Base-by-base conservation (phyloP, 192 early-diverging fungal genomes). In the Coemansia sp. region DNA sequence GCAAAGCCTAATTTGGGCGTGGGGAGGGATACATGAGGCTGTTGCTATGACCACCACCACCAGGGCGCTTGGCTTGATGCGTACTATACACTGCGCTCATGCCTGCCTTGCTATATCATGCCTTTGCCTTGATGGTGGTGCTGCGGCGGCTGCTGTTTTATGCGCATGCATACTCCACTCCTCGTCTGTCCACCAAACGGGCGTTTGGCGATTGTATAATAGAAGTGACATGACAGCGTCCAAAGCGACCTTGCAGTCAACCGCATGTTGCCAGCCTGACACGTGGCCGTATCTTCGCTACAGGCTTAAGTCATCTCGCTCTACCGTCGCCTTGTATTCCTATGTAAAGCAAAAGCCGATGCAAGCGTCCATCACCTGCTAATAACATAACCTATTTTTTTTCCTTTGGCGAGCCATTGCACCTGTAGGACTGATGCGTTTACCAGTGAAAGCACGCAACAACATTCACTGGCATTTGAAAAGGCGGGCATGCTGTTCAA, bases 401-500 rank as follows among this genome's bases (percentile, higher is more conserved):
- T 5, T 61, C 25, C 51, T 19, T 70, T 53, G 48, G 15, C 39
- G 15, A 38, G 31, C 55, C 29, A 58, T 29, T 66, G 84, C 84
- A 86, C 84, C 15, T 73, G 23, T 79, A 78, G 82, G 82, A 67
- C 89, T 25, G 97, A 99, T 66, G 92, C 95, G 10, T 99, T 99
- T 74, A 92, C 88, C 21, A 75, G 74, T 34, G 88, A 92, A 64
- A 76, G 82, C 10, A 89, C 92, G 27, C 88, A 93, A 37, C 97
- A 99, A 73, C 90, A 88, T 77, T 95, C 97, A 9, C 86, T 98
- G 66, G 97, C 97, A 2, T 99, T 94, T 76, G 97, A 99, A 70
- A 98, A 98, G 82, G 97, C 96, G 0, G 93, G 91, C 75, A 88
- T 92, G 10, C 91, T 99, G 67, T 99, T 97, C 84, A 97, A 98